Base-by-base conservation (phyloP, 208 protist genomes). In the Crithidia fasciculata region DNA sequence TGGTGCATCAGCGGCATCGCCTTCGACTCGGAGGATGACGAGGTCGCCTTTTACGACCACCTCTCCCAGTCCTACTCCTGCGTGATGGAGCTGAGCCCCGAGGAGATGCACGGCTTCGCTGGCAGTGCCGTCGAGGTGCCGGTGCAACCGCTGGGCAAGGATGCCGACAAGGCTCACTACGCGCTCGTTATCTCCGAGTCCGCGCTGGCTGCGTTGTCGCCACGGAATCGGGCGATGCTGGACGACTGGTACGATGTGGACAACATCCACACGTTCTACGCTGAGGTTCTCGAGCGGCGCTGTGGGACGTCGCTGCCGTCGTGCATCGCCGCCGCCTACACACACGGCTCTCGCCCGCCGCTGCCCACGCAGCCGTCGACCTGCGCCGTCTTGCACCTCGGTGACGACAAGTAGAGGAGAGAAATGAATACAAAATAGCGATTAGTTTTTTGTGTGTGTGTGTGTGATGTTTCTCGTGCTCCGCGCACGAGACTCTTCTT, bases 191-290 rank as follows among this genome's bases (percentile, higher is more conserved):
- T 95, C 41, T 95, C 88, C 8, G 80, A 84, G 28, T 74, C 77
- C 5, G 88, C 85, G 9, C 50, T 86, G 28, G 77, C 75, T 28
- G 53, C 79, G 1, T 77, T 91, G 28, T 60, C 65, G 13, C 37
- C 60, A 10, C 57, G 74, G 63, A 86, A 90, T 60, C 41, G 55
- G 6, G 45, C 62, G 15, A 61, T 78, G 40, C 60, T 93, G 16
- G 61, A 82, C 2, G 74, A 86, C 41, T 88, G 81, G 79, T 95
- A 95, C 74, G 83, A 78, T n/a, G 74, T 84, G 15, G 57, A 81
- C 37, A 87, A 90, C 50, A 84, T 93, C 16, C 76, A 87, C 60
- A 68, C 74, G 39, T 91, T 92, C 63, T 91, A 89, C 62, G 76
- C 67, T 9, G 80, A 90, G 39, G 78, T 88, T 4, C 47, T 93